phyloP scores from a whole-genome alignment of 495 filamentous ascomycete genomes.

The Lophium mytilinum region DNA sequence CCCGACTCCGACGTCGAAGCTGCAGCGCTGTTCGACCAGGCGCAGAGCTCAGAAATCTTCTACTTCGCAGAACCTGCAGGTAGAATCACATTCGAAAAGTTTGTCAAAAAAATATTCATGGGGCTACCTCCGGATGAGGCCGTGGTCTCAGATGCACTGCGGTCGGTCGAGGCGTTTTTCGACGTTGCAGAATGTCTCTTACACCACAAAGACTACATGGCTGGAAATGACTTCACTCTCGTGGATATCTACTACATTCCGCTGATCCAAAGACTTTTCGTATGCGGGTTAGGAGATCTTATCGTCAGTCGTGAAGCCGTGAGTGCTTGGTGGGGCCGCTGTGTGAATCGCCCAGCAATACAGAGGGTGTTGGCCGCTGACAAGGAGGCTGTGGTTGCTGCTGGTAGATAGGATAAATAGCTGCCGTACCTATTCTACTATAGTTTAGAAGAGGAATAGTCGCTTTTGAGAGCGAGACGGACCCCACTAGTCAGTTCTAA shows the following conservation, averaged over 20 bases:
- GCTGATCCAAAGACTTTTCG: constrained; percentile 38
- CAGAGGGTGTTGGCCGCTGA: too few species aligned
- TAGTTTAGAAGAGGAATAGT: too few species aligned
- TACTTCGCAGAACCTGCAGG: constrained; percentile 39
- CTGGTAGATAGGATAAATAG: too few species aligned
- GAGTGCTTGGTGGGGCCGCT: too few species aligned
- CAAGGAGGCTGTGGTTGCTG: too few species aligned
- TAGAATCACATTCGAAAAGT: constrained; percentile 38
- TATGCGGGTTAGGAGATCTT: constrained; percentile 37
- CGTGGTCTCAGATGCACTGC: constrained; percentile 33
- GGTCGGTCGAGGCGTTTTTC: constrained; percentile 35
- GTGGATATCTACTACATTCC: constrained; percentile 42
- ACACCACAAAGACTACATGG: constrained; percentile 35
- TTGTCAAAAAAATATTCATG: constrained; percentile 39
- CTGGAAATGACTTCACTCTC: constrained; percentile 38
- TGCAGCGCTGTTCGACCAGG: constrained; percentile 38
- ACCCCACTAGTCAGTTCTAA: too few species aligned
- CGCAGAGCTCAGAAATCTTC: constrained; percentile 34
- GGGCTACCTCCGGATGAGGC: constrained; percentile 36
- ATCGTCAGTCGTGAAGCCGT: constrained; percentile 35
- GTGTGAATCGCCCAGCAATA: too few species aligned
- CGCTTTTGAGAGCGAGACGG: too few species aligned
- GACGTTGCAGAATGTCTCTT: constrained; percentile 38
- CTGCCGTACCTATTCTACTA: too few species aligned
- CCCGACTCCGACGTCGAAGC: constrained; percentile 36